Evolutionary conservation across 2,329 filamentous ascomycete species (phyloP).

Genomic region (Colletotrichum limetticola): DNA sequence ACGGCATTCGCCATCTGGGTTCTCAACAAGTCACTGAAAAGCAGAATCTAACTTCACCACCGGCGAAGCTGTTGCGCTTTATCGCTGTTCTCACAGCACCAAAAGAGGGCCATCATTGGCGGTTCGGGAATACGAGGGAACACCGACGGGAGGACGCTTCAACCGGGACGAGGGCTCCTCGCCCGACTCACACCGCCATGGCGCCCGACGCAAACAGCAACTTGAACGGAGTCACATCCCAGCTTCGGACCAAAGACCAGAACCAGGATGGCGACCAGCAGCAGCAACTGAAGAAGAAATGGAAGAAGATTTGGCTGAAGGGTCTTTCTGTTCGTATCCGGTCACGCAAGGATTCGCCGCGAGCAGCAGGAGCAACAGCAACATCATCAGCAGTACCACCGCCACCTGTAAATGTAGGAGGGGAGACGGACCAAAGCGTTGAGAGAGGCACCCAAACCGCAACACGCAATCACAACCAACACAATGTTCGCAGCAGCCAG

Average conservation of each 20-base stretch:
- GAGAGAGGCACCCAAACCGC: slow-evolving; percentile 31
- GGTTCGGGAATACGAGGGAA: not conserved
- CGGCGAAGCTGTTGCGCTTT: not conserved
- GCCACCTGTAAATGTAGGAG: too few species aligned
- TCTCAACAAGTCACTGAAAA: not conserved
- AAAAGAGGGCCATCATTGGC: not conserved
- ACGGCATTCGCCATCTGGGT: not conserved
- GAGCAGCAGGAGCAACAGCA: not conserved
- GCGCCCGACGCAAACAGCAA: slow-evolving; percentile 18
- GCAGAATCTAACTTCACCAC: not conserved
- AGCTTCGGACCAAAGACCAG: not conserved
- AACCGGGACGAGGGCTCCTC: slow-evolving; percentile 12
- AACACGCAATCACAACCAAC: not conserved
- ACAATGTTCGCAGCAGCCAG: not conserved
- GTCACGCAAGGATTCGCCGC: slow-evolving; percentile 17
- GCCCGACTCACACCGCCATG: slow-evolving; percentile 23
- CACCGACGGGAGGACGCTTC: not conserved
- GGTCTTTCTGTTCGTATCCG: slow-evolving; percentile 30
- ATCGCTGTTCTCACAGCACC: not conserved
- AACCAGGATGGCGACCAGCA: slow-evolving; percentile 1
- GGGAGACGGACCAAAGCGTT: not conserved
- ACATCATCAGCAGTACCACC: not conserved
- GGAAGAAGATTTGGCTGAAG: slow-evolving; percentile 26
- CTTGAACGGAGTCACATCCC: not conserved
- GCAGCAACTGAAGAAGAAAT: slow-evolving; percentile 26